Percentiles rank a stretch among this genome's conserved stretches.
phyloP scores from a whole-genome alignment of 805 yeast genomes.

The Yarrowia yakushimensis region DNA sequence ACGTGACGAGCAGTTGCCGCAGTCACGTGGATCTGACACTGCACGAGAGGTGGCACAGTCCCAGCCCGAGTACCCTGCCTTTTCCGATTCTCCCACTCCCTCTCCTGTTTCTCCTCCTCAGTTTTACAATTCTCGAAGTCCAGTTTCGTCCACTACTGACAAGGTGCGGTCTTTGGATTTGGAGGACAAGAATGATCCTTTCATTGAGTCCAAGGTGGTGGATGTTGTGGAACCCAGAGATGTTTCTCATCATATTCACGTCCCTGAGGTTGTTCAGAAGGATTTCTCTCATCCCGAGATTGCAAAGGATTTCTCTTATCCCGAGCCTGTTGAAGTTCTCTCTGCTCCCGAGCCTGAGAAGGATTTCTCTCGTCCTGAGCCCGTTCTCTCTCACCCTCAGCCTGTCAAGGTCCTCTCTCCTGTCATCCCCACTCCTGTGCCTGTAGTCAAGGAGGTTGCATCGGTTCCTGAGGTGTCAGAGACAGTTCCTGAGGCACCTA shows the following conservation, averaged over 20 bases:
- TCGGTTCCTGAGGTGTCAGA: background rate
- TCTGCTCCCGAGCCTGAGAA: background rate
- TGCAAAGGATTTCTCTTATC: no score
- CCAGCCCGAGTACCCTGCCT: background rate
- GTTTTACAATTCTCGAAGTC: conserved; percentile 4
- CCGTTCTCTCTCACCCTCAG: background rate
- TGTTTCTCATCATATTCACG: no score
- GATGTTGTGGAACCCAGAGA: no score
- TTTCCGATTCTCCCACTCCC: conserved; percentile 1
- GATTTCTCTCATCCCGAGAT: no score
- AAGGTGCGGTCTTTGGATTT: background rate
- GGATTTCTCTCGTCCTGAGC: no score
- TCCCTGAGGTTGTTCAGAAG: no score
- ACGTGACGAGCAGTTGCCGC: background rate
- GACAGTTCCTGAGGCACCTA: background rate
- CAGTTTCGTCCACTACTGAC: background rate
- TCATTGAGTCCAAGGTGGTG: background rate
- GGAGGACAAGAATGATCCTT: background rate
- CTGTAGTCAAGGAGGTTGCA: background rate
- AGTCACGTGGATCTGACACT: no score
- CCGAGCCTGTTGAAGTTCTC: no score
- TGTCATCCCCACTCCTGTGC: background rate
- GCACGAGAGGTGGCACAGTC: no score
- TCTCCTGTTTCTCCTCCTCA: background rate
- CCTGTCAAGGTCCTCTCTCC: background rate